Base-by-base conservation (phyloP, 2,329 filamentous ascomycete genomes). In the Pseudogymnoascus sp. region DNA sequence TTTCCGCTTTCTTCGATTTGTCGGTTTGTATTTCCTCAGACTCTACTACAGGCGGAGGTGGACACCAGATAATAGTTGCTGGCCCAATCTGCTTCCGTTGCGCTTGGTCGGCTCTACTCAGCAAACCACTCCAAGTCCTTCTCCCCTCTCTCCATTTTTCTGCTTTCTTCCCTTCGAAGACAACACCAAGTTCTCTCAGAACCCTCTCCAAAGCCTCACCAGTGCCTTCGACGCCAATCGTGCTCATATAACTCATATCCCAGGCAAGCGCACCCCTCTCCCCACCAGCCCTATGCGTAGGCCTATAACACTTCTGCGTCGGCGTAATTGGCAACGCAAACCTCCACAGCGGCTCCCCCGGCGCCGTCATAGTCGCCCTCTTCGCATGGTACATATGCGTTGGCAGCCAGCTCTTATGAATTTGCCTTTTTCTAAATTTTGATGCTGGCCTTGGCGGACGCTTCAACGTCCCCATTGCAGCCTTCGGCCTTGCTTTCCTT, bases 361-460 rank as follows among this genome's bases (percentile, higher is more conserved):
- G 89, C 6, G 85, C 82, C 0, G 92, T 92, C 90, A 99, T 96
- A 66, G 85, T 89, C 21, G 95, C 92, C 65, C 95, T 82, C 76
- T 99, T 99, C 2, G 93, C 88, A 76, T 96, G 93, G 84, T 90
- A 99, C 68, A 96, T 78, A 75, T 99, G 95, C 6, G 95, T 98
- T 0, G 95, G 95, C 14, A 99, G 80, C 92, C 93, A 97, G 2
- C 90, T 92, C 79, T 98, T 98, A 75, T 90, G 83, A 54, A 88
- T 79, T 74, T 98, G 93, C 34, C 95, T 87, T 76, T 92, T 95
- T 69, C 88, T 86, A 73, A 92, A 98, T 71, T 88, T 93, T 67
- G 78, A 84, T 51, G 81, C 82, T 1, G 85, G 86, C 75, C 74
- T 79, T 4, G 79, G 79, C 4, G 86, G 83, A n/a, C 84, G 80